Base-by-base conservation (phyloP, 2,329 filamentous ascomycete species). In the Scedosporium boydii region DNA sequence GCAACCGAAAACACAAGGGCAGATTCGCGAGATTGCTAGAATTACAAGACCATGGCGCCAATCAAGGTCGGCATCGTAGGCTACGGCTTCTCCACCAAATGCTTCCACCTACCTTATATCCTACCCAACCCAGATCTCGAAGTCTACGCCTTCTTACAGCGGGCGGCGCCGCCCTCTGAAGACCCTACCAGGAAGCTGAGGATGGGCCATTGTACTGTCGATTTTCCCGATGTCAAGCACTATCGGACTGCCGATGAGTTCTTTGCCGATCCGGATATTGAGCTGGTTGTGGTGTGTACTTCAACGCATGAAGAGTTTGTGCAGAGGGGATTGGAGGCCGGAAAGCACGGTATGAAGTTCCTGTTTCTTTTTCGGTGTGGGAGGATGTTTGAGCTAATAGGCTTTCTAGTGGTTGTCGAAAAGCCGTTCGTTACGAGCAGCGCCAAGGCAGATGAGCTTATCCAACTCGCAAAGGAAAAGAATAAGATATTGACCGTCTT, bases 341-440 rank as follows among this genome's bases (percentile, higher is more conserved):
- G 83, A 61, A 88, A 88, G 73, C 82, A 88, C 69, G 76, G 75
- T 77, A 67, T 12, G 67, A 29, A 10, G 12, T 44, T 59, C 23
- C 3, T 18, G 9, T 34, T 16, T 16, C 6, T 4, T 27, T n/a
- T 4, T 27, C 9, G 12, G 18, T n/a, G 21, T 5, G 16, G 16
- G 60, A 27, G 3, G 10, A 34, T 12, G 9, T 27, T 46, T 23
- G 27, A 23, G 51, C n/a, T 48, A 60, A 27, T n/a, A 6, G 6
- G 14, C 9, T 44, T 7, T 12, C 2, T 27, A 77, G 85, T 87
- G 12, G 76, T 88, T 12, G 84, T 85, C 63, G 86, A 89, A 70
- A 88, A 88, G 71, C 86, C 86, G 0, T 88, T 88, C 69, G 84
- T 84, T 1, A 80, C 81, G 7, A 85, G 84, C 1, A 76, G 78